Evolutionary conservation across 306 rosid genomes (phyloP).

Genomic region (Fagus crenata): DNA sequence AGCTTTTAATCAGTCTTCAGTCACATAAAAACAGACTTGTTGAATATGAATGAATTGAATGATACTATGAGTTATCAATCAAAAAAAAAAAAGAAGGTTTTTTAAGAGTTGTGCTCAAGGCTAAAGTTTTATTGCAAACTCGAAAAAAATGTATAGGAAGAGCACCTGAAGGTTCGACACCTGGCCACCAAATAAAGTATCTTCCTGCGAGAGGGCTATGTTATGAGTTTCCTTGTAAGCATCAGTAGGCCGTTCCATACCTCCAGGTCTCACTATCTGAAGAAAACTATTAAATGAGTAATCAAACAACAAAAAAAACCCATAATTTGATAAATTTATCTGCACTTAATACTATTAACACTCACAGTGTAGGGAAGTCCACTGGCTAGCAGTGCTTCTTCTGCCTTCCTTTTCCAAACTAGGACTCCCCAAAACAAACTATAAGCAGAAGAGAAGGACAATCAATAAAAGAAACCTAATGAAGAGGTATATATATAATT

Average conservation of each 20-base stretch:
- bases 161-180: constrained; percentile 96
- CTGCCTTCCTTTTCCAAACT: constrained; percentile 94
- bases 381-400: constrained; percentile 87
- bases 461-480: constrained; percentile 24
- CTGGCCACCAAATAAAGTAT: constrained; percentile 90
- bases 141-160: constrained; percentile 13
- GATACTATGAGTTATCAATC: neutral
- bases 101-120: neutral
- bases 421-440: constrained; percentile 99
- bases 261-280: constrained; percentile 99
- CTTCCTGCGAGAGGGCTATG: constrained; percentile 70
- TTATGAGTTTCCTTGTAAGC: constrained; percentile 95
- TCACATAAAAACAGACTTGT: neutral
- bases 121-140: constrained; percentile 10
- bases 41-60: neutral
- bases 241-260: constrained; percentile 99
- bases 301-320: constrained; percentile 11
- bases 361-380: constrained; percentile 92
- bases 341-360: constrained; percentile 23
- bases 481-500: neutral
- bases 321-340: neutral
- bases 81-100: neutral
- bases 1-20: neutral
- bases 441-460: constrained; percentile 28
- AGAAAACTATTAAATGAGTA: constrained; percentile 28